Base-by-base conservation (phyloP, 179 eudicot species). In the Patellifolia procumbens region DNA sequence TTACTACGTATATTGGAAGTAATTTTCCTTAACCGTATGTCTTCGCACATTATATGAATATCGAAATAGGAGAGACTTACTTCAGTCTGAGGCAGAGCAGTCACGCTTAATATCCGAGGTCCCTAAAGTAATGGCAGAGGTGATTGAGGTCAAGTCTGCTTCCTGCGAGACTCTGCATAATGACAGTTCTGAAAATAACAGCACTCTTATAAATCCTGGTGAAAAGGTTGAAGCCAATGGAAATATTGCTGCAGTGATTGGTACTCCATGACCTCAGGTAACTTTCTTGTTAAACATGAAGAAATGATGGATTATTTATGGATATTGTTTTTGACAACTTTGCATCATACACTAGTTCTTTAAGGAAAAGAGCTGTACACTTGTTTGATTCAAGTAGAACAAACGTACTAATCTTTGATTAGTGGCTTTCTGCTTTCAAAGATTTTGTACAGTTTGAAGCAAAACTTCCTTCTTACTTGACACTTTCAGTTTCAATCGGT, bases 61-160 rank as follows among this genome's bases (percentile, higher is more conserved):
- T 42, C 73, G 77, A 22, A 75, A 53, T 52, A 74, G 75, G 76
- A 77, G 84, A 78, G 81, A 85, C 68, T 59, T 82, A 17, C 80
- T 85, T 34, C 80, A 75, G 76, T 76, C 88, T 1, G 76, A 78
- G 71, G 88, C 73, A 72, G 88, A 83, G 73, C 88, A 85, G 76
- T 15, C 37, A 0, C 88, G 86, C 34, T 43, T 78, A 78, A 70
- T 85, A 22, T 72, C 61, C 17, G 85, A 80, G 76, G 76, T 74
- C 20, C 88, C 88, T 17, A 75, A 68, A 62, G 84, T 85, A 75
- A 46, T 56, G 59, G 84, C 88, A 31, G 88, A 82, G 43, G 73
- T 75, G 19, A 71, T 85, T 24, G 76, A 82, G 71, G 64, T 48
- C 52, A 69, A 80, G 24, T 22, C 82, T 62, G 68, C 49, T 71